A percentile compares a stretch with the other conserved stretches of the same genome.
Conservation (phyloP, 345 rosid genomes). For the Eucalyptus virginea region DNA sequence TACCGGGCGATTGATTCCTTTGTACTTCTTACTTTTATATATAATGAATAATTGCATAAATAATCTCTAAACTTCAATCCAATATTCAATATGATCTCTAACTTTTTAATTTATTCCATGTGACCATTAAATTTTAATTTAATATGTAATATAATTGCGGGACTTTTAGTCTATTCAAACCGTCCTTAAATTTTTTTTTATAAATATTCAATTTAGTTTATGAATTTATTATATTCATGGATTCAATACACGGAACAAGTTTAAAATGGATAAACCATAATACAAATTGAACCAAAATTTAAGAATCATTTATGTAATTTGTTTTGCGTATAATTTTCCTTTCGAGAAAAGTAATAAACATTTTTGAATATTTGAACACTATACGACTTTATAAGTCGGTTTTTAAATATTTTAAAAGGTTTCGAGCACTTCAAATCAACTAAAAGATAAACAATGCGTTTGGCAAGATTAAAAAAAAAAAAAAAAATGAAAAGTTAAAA, state of each 20-base stretch:
- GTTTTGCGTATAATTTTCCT: no score
- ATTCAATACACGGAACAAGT: no score
- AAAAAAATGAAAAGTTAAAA: not conserved
- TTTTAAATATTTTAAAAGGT: not conserved
- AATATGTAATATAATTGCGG: no score
- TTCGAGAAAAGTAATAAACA: no score
- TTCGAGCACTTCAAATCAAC: not conserved
- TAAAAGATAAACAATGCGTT: not conserved
- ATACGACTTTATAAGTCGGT: not conserved
- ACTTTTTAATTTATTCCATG: no score
- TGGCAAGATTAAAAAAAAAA: not conserved
- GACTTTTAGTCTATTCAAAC: not conserved
- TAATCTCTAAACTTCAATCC: no score
- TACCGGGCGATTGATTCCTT: not conserved
- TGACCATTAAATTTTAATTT: rapidly evolving
- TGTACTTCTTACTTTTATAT: not conserved
- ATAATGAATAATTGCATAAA: no score
- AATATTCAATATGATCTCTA: no score
- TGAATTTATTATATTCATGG: no score
- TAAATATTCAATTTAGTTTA: not conserved
- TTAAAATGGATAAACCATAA: no score
- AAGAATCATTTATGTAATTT: no score
- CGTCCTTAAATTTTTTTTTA: rapidly evolving
- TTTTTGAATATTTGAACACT: not conserved
- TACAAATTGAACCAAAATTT: no score